These are phyloP conservation scores for Cutaneotrichosporon curvatum DNA, from an alignment of 1,284 basidiomycete species.

Conservation along the genomic window DNA sequence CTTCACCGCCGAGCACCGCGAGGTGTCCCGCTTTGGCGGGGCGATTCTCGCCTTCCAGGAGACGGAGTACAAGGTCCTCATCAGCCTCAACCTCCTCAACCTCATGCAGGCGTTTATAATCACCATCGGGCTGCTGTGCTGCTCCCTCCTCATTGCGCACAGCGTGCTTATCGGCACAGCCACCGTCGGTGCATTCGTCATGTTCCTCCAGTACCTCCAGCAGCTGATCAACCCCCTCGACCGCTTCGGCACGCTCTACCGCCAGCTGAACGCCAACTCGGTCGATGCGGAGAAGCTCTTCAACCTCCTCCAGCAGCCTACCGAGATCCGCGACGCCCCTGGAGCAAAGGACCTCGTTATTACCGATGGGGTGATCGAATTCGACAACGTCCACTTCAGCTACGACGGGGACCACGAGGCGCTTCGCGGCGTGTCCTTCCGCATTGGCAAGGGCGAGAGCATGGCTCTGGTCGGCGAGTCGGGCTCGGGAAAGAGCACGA, in stretches of 20 bases:
- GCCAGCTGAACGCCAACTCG: conserved; percentile 85
- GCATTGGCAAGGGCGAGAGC: conserved; percentile 88
- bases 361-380: conserved; percentile 78
- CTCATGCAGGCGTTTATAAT: conserved; percentile 94
- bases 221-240: conserved; percentile 91
- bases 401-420: conserved; percentile 83
- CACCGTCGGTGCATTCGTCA: conserved; percentile 92
- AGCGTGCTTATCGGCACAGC: conserved; percentile 81
- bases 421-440: conserved; percentile 78
- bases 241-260: conserved; percentile 90
- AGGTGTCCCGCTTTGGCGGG: conserved; percentile 79
- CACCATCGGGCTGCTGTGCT: conserved; percentile 75
- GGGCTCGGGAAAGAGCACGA: conserved; percentile 92
- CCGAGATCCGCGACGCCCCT: conserved; percentile 64
- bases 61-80: conserved; percentile 83
- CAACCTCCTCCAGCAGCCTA: conserved; percentile 78
- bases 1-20: conserved; percentile 87
- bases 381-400: conserved; percentile 85
- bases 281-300: conserved; percentile 94
- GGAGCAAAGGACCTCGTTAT: conserved; percentile 64
- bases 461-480: conserved; percentile 93
- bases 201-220: conserved; percentile 96
- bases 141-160: conserved; percentile 90
- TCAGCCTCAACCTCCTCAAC: conserved; percentile 83
- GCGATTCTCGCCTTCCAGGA: conserved; percentile 82